Evolutionary conservation across 2,329 filamentous ascomycete species (phyloP).

Genomic region (Bipolaris cookei): DNA sequence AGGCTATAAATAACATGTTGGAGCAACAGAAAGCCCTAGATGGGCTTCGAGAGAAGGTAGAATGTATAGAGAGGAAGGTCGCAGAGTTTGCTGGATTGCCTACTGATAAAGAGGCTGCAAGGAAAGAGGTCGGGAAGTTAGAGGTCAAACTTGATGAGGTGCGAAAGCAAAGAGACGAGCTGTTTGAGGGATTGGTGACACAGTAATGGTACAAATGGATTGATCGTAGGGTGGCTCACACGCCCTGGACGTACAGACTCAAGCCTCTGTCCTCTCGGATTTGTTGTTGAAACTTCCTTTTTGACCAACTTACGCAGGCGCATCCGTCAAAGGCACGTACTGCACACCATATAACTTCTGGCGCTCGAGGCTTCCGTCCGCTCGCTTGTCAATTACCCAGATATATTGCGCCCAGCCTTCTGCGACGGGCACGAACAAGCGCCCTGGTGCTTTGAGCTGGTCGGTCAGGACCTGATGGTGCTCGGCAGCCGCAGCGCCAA

Average conservation of each 20-base stretch:
- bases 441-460: conserved; percentile 79
- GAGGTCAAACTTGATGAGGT: conserved; percentile 68
- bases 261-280: not conserved
- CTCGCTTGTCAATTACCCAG: conserved; percentile 76
- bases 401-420: conserved; percentile 66
- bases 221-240: not conserved
- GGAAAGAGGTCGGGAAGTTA: conserved; percentile 71
- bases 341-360: conserved; percentile 70
- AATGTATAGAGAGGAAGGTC: conserved; percentile 67
- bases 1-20: conserved; percentile 64
- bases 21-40: conserved; percentile 67
- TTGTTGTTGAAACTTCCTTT: not conserved
- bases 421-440: conserved; percentile 80
- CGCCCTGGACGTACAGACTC: not conserved
- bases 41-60: conserved; percentile 64
- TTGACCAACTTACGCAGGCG: conserved; percentile 52
- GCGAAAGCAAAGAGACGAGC: conserved; percentile 68
- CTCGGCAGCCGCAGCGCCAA: conserved; percentile 81
- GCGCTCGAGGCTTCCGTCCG: conserved; percentile 62
- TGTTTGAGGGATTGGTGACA: conserved; percentile 77
- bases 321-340: conserved; percentile 79
- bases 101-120: conserved; percentile 71
- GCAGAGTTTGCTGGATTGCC: conserved; percentile 74
- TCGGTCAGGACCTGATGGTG: conserved; percentile 75
- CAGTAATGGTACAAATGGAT: conserved; percentile 10